These are phyloP conservation scores for Persicaria tinctoria DNA, from an alignment of 148 eudicot genomes.

Conservation along the genomic window DNA sequence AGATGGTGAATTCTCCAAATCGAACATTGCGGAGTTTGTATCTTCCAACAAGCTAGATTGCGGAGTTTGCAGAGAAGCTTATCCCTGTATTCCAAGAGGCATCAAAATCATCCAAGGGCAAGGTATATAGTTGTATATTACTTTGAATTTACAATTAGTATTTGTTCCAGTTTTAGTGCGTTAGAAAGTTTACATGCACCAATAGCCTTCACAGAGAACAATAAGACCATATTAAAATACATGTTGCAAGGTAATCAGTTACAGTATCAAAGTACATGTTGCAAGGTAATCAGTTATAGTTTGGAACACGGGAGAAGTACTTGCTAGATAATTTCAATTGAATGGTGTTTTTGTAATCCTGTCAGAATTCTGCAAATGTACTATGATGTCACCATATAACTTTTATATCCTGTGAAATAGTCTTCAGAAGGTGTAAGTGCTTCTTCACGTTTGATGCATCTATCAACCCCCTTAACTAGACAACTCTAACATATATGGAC, in stretches of 20 bases:
- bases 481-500: background rate
- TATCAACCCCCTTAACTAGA: background rate
- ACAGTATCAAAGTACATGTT: too few species aligned
- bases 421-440: too few species aligned
- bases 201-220: background rate
- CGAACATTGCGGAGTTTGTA: constrained; percentile 64
- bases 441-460: background rate
- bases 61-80: constrained; percentile 34
- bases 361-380: background rate
- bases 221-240: background rate
- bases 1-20: constrained; percentile 64
- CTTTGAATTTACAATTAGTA: background rate
- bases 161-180: background rate
- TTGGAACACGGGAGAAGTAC: background rate
- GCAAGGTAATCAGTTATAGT: too few species aligned
- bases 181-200: background rate
- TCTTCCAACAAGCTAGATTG: constrained; percentile 63
- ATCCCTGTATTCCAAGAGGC: constrained; percentile 50
- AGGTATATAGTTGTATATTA: constrained; percentile 35
- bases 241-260: background rate
- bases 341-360: background rate
- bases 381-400: background rate
- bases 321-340: background rate
- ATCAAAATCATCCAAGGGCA: constrained; percentile 60
- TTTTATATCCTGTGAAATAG: too few species aligned